A percentile compares a stretch with the other conserved stretches of the same genome.
phyloP scores from a whole-genome alignment of 495 filamentous ascomycete species.

The Hypoxylon lienhwacheense region DNA sequence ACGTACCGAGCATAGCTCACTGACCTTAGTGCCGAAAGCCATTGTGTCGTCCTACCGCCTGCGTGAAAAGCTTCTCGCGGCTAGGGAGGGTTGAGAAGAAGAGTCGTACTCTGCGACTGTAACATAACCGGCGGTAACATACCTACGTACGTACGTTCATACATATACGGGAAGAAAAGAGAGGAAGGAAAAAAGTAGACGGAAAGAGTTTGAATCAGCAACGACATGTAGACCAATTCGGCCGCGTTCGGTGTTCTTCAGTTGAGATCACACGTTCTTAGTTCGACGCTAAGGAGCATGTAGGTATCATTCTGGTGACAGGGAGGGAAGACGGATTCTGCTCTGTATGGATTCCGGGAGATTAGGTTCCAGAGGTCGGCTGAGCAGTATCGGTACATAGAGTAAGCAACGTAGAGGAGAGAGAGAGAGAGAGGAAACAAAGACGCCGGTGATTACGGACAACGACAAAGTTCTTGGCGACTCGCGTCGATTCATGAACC shows the following conservation, averaged over 20 bases:
- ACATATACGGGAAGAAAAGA: too few species aligned
- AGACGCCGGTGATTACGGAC: slow-evolving; percentile 28
- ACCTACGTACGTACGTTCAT: too few species aligned
- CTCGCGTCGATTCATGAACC: slow-evolving; percentile 16
- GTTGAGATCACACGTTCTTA: slow-evolving; percentile 6
- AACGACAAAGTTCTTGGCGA: slow-evolving; percentile 21
- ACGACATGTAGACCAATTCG: slow-evolving; percentile 5
- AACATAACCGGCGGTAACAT: slow-evolving; percentile 19
- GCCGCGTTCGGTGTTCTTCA: slow-evolving; percentile 20
- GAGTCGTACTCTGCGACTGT: slow-evolving; percentile 17
- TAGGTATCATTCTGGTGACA: slow-evolving; percentile 14
- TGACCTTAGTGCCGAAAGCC: slow-evolving; percentile 14
- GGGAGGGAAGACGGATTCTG: slow-evolving; percentile 8
- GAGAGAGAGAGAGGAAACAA: not conserved
- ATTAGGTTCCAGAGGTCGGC: slow-evolving; percentile 29
- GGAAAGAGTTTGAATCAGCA: slow-evolving; percentile 6
- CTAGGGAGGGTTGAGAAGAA: not conserved
- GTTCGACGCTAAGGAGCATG: slow-evolving; percentile 15
- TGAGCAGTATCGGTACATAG: slow-evolving; percentile 25
- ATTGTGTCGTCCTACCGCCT: not conserved
- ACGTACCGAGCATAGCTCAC: slow-evolving; percentile 12
- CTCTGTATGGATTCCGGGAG: slow-evolving; percentile 30
- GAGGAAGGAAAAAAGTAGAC: not conserved
- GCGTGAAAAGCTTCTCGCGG: slow-evolving; percentile 1
- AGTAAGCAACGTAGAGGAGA: slow-evolving; percentile 31